Conservation (phyloP, 2,329 filamentous ascomycete genomes). For the Rachicladosporium sp. region DNA sequence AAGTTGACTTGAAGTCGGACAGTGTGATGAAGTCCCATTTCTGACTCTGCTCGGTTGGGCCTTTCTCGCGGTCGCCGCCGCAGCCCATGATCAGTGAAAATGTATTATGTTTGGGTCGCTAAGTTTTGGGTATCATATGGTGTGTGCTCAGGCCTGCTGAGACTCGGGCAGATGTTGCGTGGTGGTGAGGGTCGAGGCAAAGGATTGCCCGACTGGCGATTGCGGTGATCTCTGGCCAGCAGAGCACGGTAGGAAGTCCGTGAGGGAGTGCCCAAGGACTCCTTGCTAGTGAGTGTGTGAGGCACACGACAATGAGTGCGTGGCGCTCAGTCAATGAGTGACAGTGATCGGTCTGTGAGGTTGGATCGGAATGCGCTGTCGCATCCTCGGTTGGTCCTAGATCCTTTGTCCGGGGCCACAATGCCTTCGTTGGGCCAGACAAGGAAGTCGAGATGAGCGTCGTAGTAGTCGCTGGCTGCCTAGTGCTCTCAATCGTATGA, state of each 20-base stretch:
- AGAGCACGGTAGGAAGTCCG: neutral
- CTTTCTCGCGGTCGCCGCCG: constrained; percentile 23
- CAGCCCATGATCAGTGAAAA: constrained; percentile 21
- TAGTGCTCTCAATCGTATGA: too few species aligned
- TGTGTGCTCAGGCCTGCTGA: constrained; percentile 6
- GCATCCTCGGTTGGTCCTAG: constrained; percentile 1
- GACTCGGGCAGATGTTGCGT: constrained; percentile 1
- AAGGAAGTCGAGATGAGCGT: neutral
- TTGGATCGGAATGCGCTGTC: constrained; percentile 5
- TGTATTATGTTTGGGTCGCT: neutral
- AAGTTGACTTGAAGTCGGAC: constrained; percentile 70
- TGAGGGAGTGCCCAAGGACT: too few species aligned
- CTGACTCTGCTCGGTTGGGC: constrained; percentile 31
- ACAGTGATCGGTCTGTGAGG: neutral
- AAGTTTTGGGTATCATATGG: neutral
- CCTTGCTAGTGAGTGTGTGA: too few species aligned
- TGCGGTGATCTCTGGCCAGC: constrained; percentile 4
- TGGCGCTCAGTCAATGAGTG: too few species aligned
- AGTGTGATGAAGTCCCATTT: constrained; percentile 81
- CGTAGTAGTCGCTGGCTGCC: too few species aligned
- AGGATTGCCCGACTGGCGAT: neutral
- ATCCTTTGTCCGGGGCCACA: constrained; percentile 4
- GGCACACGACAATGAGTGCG: too few species aligned
- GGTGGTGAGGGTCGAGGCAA: neutral
- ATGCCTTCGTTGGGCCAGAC: constrained; percentile 1